phyloP scores from a whole-genome alignment of 2,329 filamentous ascomycete species.

The Truncatella angustata region DNA sequence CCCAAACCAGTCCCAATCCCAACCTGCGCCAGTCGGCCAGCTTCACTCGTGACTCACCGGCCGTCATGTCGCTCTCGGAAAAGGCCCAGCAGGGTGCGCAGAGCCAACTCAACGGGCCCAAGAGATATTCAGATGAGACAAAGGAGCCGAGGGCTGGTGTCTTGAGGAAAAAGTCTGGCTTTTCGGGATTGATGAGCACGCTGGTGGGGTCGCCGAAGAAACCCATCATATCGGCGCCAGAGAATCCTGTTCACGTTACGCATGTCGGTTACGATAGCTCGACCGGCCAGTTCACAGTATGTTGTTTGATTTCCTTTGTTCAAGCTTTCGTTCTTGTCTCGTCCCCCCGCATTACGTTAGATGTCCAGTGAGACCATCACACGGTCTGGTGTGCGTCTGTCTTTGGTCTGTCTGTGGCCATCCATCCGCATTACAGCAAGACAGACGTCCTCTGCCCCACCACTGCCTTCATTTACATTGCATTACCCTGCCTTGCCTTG shows the following conservation, averaged over 20 bases:
- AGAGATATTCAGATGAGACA: slow-evolving; percentile 76
- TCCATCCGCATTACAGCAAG: too few relatives aligned
- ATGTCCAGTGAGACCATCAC: too few relatives aligned
- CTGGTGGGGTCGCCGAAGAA: slow-evolving; percentile 81
- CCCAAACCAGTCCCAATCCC: slow-evolving; percentile 56
- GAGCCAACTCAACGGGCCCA: slow-evolving; percentile 51
- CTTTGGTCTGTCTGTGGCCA: too few relatives aligned
- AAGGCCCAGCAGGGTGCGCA: slow-evolving; percentile 43
- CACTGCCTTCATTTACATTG: too few relatives aligned
- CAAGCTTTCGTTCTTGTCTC: not conserved
- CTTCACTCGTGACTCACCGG: slow-evolving; percentile 51
- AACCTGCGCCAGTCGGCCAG: slow-evolving; percentile 59
- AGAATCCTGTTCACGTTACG: slow-evolving; percentile 96
- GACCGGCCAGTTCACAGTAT: slow-evolving; percentile 92
- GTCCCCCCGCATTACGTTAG: too few relatives aligned
- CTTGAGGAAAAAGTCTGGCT: slow-evolving; percentile 80
- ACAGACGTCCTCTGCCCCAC: too few relatives aligned
- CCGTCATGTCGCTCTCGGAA: slow-evolving; percentile 36
- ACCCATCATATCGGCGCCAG: slow-evolving; percentile 92
- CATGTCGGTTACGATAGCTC: slow-evolving; percentile 97
- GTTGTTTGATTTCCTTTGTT: slow-evolving; percentile 15
- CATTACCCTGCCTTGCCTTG: too few relatives aligned
- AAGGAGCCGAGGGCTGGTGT: slow-evolving; percentile 60
- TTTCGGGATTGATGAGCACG: slow-evolving; percentile 84
- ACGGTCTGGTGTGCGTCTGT: too few relatives aligned